Percentiles rank a stretch among this genome's conserved stretches.
Conservation (phyloP, 1,284 basidiomycete genomes). For the Rhodotorula sp. region DNA sequence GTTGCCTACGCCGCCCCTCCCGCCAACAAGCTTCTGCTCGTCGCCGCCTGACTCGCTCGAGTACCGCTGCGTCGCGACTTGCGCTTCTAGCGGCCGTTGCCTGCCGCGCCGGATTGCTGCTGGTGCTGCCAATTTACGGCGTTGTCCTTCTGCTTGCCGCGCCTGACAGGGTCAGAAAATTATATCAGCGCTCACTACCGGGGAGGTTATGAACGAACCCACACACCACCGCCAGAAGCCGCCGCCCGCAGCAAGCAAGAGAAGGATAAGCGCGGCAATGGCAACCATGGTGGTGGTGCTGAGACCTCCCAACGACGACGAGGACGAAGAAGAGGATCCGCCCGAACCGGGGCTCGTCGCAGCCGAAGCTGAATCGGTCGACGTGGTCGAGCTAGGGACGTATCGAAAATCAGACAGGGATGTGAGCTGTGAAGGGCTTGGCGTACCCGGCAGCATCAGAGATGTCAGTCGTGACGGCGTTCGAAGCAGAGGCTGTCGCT, state of each 20-base stretch:
- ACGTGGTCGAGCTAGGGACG: neutral
- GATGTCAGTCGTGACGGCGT: neutral
- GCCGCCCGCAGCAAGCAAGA: neutral
- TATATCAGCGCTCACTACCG: neutral
- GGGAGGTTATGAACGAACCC: neutral
- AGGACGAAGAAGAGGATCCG: neutral
- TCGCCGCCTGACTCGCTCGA: neutral
- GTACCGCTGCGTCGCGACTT: neutral
- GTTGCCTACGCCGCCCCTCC: neutral
- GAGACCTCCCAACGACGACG: neutral
- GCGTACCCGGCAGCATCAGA: no score
- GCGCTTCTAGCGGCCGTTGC: neutral
- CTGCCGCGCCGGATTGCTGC: neutral
- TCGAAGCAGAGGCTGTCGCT: neutral
- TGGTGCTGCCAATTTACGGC: neutral
- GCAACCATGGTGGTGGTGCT: neutral
- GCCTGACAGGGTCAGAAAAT: neutral
- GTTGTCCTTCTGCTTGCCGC: neutral
- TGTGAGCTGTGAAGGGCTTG: no score
- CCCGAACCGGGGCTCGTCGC: neutral
- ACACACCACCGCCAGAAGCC: constrained; percentile 16
- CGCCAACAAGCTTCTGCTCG: constrained; percentile 15
- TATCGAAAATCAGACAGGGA: no score
- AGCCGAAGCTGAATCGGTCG: neutral
- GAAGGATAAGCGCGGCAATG: constrained; percentile 2